Percentiles rank a stretch among this genome's conserved stretches.
Conservation (phyloP, 1,284 basidiomycete species). For the Boletellus deceptivus region DNA sequence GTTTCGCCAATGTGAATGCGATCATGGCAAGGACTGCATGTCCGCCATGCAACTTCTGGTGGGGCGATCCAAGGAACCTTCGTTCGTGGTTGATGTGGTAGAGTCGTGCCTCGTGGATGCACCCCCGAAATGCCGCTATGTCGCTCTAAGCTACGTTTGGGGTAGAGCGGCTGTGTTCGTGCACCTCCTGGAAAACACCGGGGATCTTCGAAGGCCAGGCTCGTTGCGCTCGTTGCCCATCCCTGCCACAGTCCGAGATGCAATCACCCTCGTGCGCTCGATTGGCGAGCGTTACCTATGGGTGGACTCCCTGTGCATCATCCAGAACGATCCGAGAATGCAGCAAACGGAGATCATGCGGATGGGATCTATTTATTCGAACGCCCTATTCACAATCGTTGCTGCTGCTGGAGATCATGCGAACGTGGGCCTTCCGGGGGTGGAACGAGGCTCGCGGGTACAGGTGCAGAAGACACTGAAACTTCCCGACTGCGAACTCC, state of each 20-base stretch:
- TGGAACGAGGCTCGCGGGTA: slow-evolving; percentile 4
- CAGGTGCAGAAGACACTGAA: slow-evolving; percentile 13
- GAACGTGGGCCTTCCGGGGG: slow-evolving; percentile 14
- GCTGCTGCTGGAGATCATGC: slow-evolving; percentile 21
- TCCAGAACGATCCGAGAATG: slow-evolving; percentile 21
- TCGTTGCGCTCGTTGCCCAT: slow-evolving; percentile 13
- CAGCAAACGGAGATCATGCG: slow-evolving; percentile 14
- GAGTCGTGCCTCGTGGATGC: slow-evolving; percentile 16
- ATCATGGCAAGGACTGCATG: slow-evolving; percentile 10
- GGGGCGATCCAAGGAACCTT: background rate
- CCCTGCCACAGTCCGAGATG: slow-evolving; percentile 20
- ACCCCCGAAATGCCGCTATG: slow-evolving; percentile 18
- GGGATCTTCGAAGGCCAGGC: slow-evolving; percentile 4
- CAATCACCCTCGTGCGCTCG: slow-evolving; percentile 15
- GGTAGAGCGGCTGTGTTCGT: slow-evolving; percentile 12
- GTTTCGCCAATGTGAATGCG: slow-evolving; percentile 18
- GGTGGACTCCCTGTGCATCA: slow-evolving; percentile 27
- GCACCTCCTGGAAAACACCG: slow-evolving; percentile 16
- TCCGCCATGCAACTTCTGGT: background rate
- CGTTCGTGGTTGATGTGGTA: slow-evolving; percentile 18
- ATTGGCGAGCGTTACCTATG: slow-evolving; percentile 27
- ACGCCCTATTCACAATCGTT: slow-evolving; percentile 21
- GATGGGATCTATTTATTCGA: slow-evolving; percentile 22
- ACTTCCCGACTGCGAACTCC: slow-evolving; percentile 6
- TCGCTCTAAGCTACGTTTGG: slow-evolving; percentile 26